Percentiles rank a stretch among this genome's conserved stretches.
Conservation (phyloP, 306 rosid species). For the Fagus sylvatica region DNA sequence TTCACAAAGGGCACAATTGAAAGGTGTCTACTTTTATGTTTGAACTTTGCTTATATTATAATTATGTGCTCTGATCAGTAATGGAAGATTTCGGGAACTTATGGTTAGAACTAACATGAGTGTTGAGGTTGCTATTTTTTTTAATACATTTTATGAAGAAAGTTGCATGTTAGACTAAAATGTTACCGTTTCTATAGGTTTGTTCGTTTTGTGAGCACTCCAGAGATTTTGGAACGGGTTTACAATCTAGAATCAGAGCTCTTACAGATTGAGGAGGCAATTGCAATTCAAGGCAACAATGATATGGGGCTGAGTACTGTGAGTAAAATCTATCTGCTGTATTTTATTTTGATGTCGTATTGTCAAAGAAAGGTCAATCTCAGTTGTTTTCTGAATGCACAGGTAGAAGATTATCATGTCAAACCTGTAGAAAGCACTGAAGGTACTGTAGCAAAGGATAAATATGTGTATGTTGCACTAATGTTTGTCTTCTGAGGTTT, state of each 20-base stretch:
- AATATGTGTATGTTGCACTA: neutral
- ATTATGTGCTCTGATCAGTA: slow-evolving; percentile 1
- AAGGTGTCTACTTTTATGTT: slow-evolving; percentile 51
- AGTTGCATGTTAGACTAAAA: slow-evolving; percentile 21
- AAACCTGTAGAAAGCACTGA: slow-evolving; percentile 64
- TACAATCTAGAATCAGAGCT: slow-evolving; percentile 84
- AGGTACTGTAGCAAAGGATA: slow-evolving; percentile 44
- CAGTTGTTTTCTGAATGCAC: slow-evolving; percentile 33
- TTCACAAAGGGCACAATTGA: slow-evolving; percentile 83
- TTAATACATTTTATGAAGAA: neutral
- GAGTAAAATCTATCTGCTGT: slow-evolving; percentile 34
- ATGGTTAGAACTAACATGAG: slow-evolving; percentile 17
- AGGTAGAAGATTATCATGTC: slow-evolving; percentile 70
- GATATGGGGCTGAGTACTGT: slow-evolving; percentile 59
- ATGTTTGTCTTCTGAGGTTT: neutral
- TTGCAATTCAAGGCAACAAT: slow-evolving; percentile 81
- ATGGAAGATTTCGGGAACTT: slow-evolving; percentile 7
- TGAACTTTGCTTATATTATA: neutral
- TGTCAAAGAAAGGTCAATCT: slow-evolving; percentile 18
- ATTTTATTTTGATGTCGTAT: slow-evolving; percentile 6
- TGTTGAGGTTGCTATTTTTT: slow-evolving; percentile 5
- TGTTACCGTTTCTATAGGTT: slow-evolving; percentile 53
- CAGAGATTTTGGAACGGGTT: slow-evolving; percentile 92
- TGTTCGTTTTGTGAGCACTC: slow-evolving; percentile 96
- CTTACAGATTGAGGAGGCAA: slow-evolving; percentile 93